phyloP scores from a whole-genome alignment of 164 flowering plant genomes.

The Annona cherimola region DNA sequence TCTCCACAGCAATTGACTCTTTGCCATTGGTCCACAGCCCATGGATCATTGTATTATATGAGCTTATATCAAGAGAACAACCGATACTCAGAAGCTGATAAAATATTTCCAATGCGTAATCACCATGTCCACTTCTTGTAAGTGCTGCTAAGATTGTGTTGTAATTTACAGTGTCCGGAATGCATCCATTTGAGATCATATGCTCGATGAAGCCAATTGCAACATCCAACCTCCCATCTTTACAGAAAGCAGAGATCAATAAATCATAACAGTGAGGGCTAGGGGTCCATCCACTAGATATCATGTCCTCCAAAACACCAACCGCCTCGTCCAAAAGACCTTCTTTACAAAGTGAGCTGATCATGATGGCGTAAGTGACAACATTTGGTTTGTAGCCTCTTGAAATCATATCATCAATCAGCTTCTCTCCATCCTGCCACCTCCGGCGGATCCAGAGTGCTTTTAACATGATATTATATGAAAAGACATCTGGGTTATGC shows the following conservation, averaged over 20 bases:
- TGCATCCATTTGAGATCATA: slow-evolving; percentile 66
- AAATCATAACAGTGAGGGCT: slow-evolving; percentile 72
- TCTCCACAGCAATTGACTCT: slow-evolving; percentile 34
- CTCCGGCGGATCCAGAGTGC: slow-evolving; percentile 43
- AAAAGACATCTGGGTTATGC: slow-evolving; percentile 53
- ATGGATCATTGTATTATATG: slow-evolving; percentile 70
- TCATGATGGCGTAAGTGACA: slow-evolving; percentile 66
- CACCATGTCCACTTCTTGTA: slow-evolving; percentile 54
- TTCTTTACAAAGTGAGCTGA: slow-evolving; percentile 57
- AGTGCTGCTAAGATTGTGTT: slow-evolving; percentile 60
- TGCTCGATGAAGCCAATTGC: slow-evolving; percentile 52
- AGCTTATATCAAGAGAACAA: slow-evolving; percentile 57
- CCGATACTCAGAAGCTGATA: slow-evolving; percentile 41
- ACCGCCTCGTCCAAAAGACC: slow-evolving; percentile 57
- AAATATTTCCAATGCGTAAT: slow-evolving; percentile 61
- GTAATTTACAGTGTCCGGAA: slow-evolving; percentile 68
- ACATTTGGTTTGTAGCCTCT: slow-evolving; percentile 56
- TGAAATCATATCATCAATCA: slow-evolving; percentile 49
- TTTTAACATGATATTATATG: slow-evolving; percentile 58
- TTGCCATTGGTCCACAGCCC: slow-evolving; percentile 67
- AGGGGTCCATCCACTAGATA: slow-evolving; percentile 55
- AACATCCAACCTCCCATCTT: slow-evolving; percentile 56
- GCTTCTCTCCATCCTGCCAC: slow-evolving; percentile 58
- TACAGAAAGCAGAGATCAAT: slow-evolving; percentile 65
- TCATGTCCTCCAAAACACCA: slow-evolving; percentile 50